Evolutionary conservation across 1,284 basidiomycete genomes (phyloP), one percentile per base, ranked within the genome.

Genomic region (Trametes pubescens): DNA sequence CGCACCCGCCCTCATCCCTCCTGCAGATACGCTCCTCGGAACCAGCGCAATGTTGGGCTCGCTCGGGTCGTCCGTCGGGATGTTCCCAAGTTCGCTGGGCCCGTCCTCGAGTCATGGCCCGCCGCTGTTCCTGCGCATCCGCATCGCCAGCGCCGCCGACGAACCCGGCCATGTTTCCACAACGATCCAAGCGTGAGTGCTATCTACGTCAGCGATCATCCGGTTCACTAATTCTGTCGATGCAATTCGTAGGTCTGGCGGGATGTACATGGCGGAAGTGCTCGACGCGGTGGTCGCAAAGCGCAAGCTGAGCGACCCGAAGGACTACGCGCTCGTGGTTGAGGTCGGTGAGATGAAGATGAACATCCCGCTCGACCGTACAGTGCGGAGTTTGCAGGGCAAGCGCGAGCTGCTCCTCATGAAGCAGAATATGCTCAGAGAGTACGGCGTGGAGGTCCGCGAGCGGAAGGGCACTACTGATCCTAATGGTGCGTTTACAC

Each of bases 241-340:
- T 7, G 26, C 29, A 4, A 37, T 51, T 60, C 51, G 22, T 67
- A 96, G 94, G 1, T 91, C 94, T 3, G 86, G 92, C 16, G 95
- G 94, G n/a, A 98, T 95, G 91, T 99, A 98, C 77, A 91, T 99
- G 84, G 93, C 95, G 61, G 96, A 99, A 77, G 93, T 96, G 0
- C 86, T 99, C 43, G 96, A 98, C 70, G 81, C 88, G 24, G 87
- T 96, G 2, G 95, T 93, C 74, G 83, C 86, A 57, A 91, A 89
- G 74, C 86, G 90, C 40, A 89, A 91, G 65, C 80, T 94, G 21
- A 81, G 82, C 40, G 86, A 92, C 69, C 84, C 92, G 1, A 90
- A 91, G 60, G 92, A 96, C 64, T 97, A 94, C 79, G 93, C 93
- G 0, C 83, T 98, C 2, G 83, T 96, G 57, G 67, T 77, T 2